These are phyloP conservation scores for Pontederia crassipes DNA, from an alignment of 176 grass and related monocot genomes.

Conservation along the genomic window DNA sequence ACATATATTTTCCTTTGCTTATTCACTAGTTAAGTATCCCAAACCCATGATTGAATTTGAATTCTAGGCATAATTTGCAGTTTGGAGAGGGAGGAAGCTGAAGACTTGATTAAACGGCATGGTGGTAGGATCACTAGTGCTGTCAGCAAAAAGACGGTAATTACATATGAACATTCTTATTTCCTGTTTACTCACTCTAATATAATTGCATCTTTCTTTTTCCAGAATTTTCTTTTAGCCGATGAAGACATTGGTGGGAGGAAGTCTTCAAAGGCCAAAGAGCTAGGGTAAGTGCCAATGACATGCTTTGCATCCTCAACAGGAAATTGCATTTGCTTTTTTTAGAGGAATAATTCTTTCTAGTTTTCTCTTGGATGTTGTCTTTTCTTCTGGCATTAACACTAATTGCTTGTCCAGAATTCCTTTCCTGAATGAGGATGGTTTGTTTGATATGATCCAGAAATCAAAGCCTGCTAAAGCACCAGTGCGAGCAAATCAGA, in stretches of 20 bases:
- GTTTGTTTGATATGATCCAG: conserved; percentile 85
- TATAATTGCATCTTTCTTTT: conserved; percentile 3
- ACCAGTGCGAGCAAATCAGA: conserved; percentile 32
- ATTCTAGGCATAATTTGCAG: conserved; percentile 24
- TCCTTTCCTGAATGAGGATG: conserved; percentile 88
- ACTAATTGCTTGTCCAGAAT: conserved; percentile 36
- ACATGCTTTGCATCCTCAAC: too few relatives aligned
- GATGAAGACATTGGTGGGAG: conserved; percentile 96
- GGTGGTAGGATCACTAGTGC: conserved; percentile 82
- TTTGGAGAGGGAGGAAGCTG: conserved; percentile 93
- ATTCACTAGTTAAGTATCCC: background rate
- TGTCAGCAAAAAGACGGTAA: conserved; percentile 97
- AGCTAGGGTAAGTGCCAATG: conserved; percentile 42
- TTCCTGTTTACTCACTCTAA: conserved; percentile 1
- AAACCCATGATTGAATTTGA: background rate
- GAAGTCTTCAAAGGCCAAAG: conserved; percentile 93
- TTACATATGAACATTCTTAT: conserved; percentile 8
- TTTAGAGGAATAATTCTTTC: background rate
- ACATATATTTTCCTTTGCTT: background rate
- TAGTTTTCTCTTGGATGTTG: conserved; percentile 12
- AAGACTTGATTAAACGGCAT: conserved; percentile 90
- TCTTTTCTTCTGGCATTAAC: conserved; percentile 16
- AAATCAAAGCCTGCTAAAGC: conserved; percentile 74
- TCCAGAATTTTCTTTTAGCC: conserved; percentile 81
- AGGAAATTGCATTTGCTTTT: too few relatives aligned